Conservation (phyloP, 2,329 filamentous ascomycete species). For the Venturia oleaginea region DNA sequence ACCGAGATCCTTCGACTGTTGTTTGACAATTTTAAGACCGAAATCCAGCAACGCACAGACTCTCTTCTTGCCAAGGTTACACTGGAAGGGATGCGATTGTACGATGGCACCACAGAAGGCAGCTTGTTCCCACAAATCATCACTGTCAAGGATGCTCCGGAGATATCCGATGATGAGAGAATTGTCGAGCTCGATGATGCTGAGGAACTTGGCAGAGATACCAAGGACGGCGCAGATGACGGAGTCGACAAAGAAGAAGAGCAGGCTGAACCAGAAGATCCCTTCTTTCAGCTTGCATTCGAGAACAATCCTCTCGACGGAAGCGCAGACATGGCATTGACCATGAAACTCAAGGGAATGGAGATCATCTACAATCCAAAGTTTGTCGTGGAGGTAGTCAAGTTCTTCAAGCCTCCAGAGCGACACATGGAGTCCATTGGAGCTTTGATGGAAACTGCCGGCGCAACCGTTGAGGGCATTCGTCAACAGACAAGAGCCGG, state of each 20-base stretch:
- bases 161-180: slow-evolving; percentile 41
- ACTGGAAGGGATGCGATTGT: slow-evolving; percentile 84
- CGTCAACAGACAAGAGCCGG: slow-evolving; percentile 93
- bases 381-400: slow-evolving; percentile 80
- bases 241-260: slow-evolving; percentile 34
- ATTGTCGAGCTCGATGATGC: slow-evolving; percentile 41
- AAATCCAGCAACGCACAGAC: slow-evolving; percentile 80
- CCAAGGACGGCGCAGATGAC: slow-evolving; percentile 35
- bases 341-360: slow-evolving; percentile 84
- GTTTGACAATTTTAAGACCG: slow-evolving; percentile 90
- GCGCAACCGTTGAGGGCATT: slow-evolving; percentile 88
- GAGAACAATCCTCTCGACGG: slow-evolving; percentile 93
- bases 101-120: slow-evolving; percentile 87
- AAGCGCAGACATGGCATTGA: slow-evolving; percentile 82
- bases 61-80: slow-evolving; percentile 83
- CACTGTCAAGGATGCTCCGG: slow-evolving; percentile 78
- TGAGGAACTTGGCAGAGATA: slow-evolving; percentile 37
- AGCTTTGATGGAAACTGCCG: slow-evolving; percentile 89
- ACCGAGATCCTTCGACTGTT: slow-evolving; percentile 82
- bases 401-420: slow-evolving; percentile 94
- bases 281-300: slow-evolving; percentile 85
- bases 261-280: slow-evolving; percentile 48
- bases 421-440: slow-evolving; percentile 97
- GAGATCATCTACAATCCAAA: slow-evolving; percentile 97
- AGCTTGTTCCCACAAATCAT: slow-evolving; percentile 93